phyloP scores from a whole-genome alignment of 345 rosid genomes.

The Firmiana major region DNA sequence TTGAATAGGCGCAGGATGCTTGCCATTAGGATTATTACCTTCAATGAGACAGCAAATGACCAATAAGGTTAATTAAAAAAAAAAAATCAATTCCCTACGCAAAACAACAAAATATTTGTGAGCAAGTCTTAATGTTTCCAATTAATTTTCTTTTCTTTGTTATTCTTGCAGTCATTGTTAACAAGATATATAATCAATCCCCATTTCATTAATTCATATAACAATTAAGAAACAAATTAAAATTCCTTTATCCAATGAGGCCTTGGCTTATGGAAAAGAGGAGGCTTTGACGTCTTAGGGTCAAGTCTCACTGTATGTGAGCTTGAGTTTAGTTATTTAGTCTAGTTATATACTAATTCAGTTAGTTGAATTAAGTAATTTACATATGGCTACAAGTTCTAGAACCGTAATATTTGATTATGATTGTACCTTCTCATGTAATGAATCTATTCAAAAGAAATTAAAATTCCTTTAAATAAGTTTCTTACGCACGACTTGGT shows the following conservation, averaged over 20 bases:
- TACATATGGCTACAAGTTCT: too few relatives aligned
- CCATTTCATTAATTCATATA: not conserved
- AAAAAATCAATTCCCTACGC: too few relatives aligned
- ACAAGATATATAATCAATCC: not conserved
- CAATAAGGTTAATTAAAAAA: not conserved
- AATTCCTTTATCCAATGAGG: not conserved
- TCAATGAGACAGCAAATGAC: not conserved
- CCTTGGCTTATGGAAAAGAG: too few relatives aligned
- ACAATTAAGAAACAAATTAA: not conserved
- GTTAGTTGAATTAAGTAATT: too few relatives aligned
- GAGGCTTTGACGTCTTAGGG: too few relatives aligned
- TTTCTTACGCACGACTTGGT: not conserved
- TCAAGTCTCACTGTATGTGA: too few relatives aligned
- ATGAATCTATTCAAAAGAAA: not conserved
- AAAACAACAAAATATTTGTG: too few relatives aligned
- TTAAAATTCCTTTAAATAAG: not conserved
- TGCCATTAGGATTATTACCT: constrained; percentile 9
- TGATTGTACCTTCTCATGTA: too few relatives aligned
- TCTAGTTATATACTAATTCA: too few relatives aligned
- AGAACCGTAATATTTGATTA: too few relatives aligned
- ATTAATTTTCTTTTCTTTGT: not conserved
- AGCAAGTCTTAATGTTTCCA: not conserved
- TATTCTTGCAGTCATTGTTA: not conserved
- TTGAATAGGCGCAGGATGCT: not conserved
- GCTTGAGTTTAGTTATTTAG: too few relatives aligned